These are phyloP conservation scores for Glonium stellatum DNA, from an alignment of 495 filamentous ascomycete genomes.

Conservation along the genomic window DNA sequence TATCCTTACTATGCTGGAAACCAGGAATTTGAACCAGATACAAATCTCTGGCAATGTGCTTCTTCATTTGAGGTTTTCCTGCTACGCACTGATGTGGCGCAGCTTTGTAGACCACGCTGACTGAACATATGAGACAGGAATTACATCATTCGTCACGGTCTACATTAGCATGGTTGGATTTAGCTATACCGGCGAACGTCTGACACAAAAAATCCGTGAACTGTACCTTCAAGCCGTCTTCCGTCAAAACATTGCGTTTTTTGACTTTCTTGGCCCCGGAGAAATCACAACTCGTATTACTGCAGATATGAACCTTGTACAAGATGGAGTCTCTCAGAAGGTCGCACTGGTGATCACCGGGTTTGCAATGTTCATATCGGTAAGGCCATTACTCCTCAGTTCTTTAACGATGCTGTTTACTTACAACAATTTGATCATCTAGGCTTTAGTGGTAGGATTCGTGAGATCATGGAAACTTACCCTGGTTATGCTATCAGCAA, in stretches of 20 bases:
- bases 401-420: too few species aligned
- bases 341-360: constrained; percentile 30
- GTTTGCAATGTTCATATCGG: constrained; percentile 29
- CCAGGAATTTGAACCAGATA: background rate
- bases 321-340: constrained; percentile 42
- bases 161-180: constrained; percentile 82
- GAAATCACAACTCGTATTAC: constrained; percentile 92
- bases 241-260: constrained; percentile 86
- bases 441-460: constrained; percentile 34
- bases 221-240: constrained; percentile 77
- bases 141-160: constrained; percentile 73
- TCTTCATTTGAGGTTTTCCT: too few species aligned
- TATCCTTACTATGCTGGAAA: background rate
- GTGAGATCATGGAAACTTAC: constrained; percentile 43
- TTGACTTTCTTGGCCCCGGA: constrained; percentile 84
- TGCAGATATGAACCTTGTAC: constrained; percentile 59
- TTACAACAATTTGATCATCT: too few species aligned
- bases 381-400: too few species aligned
- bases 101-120: too few species aligned
- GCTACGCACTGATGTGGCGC: too few species aligned
- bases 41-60: too few species aligned
- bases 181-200: constrained; percentile 89
- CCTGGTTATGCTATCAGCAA: constrained; percentile 70
- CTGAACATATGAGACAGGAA: constrained; percentile 30
- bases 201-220: constrained; percentile 76